Evolutionary conservation across 1,139 yeast genomes (phyloP).

Genomic region (Sugiyamaella xylanicola): DNA sequence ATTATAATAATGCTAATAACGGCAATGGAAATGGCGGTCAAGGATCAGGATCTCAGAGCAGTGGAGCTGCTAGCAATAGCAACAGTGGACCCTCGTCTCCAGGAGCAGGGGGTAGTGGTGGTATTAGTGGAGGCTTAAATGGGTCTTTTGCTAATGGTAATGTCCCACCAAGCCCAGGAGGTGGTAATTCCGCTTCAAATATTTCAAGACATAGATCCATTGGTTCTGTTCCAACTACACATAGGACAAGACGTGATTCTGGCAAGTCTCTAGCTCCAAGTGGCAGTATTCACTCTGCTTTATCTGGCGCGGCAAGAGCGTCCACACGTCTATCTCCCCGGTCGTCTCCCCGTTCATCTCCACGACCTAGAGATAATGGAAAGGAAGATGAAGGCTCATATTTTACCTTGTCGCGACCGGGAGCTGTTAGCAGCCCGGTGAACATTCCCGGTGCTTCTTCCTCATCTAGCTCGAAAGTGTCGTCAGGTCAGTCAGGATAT

Average conservation of each 20-base stretch:
- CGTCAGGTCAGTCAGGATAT: background rate
- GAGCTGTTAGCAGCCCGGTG: background rate
- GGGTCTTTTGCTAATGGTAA: too few species aligned
- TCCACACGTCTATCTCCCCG: slow-evolving; percentile 13
- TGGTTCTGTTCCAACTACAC: background rate
- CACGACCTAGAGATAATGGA: background rate
- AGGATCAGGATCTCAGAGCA: too few species aligned
- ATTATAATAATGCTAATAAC: background rate
- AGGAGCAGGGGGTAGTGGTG: background rate
- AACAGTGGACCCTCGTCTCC: too few species aligned
- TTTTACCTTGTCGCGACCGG: slow-evolving; percentile 8
- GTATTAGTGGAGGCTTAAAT: background rate
- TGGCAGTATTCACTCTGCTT: background rate
- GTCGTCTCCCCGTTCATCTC: slow-evolving; percentile 4
- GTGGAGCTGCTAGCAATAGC: too few species aligned
- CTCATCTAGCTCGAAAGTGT: background rate
- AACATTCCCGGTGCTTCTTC: background rate
- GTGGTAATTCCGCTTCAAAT: background rate
- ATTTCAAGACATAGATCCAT: slow-evolving; percentile 11
- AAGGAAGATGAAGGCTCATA: slow-evolving; percentile 15
- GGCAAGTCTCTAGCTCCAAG: slow-evolving; percentile 1
- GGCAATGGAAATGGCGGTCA: background rate
- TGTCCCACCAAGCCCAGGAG: background rate
- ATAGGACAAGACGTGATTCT: slow-evolving; percentile 4
- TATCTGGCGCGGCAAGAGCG: background rate